These are phyloP conservation scores for Radiomyces spectabilis DNA, from an alignment of 192 early-diverging fungal species.

Conservation along the genomic window DNA sequence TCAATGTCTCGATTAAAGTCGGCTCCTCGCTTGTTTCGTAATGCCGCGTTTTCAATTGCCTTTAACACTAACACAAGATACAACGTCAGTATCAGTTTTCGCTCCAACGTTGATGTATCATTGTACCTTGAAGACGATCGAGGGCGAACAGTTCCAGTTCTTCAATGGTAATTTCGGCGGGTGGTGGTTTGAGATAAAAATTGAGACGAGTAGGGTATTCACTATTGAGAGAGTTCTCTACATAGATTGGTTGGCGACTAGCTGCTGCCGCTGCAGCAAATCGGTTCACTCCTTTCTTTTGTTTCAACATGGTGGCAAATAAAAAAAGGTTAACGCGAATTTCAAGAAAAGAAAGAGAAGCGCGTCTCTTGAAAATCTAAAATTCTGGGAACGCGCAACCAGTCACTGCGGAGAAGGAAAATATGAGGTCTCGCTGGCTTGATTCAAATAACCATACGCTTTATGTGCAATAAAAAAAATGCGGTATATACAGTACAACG, in stretches of 20 bases:
- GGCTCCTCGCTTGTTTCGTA: constrained; percentile 57
- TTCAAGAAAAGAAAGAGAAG: background rate
- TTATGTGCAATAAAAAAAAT: too few species aligned
- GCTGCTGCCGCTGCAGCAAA: constrained; percentile 4
- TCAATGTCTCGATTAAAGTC: constrained; percentile 48
- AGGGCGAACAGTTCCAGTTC: constrained; percentile 72
- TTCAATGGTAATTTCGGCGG: constrained; percentile 54
- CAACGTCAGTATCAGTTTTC: background rate
- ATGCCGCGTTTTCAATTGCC: constrained; percentile 70
- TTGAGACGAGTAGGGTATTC: constrained; percentile 48
- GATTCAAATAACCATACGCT: too few species aligned
- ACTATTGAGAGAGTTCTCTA: background rate
- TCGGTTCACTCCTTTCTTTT: background rate
- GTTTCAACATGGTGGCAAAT: constrained; percentile 7
- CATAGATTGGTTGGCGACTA: background rate
- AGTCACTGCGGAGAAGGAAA: constrained; percentile 47
- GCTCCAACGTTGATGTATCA: background rate
- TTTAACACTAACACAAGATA: constrained; percentile 54
- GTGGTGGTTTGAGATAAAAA: constrained; percentile 62
- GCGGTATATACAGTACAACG: too few species aligned
- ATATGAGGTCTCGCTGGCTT: too few species aligned
- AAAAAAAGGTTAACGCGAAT: background rate
- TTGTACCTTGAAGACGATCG: constrained; percentile 60
- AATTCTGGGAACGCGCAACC: background rate
- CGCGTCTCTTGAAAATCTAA: background rate